These are phyloP conservation scores for Mortierella alpina DNA, from an alignment of 192 early-diverging fungal species.

Conservation along the genomic window DNA sequence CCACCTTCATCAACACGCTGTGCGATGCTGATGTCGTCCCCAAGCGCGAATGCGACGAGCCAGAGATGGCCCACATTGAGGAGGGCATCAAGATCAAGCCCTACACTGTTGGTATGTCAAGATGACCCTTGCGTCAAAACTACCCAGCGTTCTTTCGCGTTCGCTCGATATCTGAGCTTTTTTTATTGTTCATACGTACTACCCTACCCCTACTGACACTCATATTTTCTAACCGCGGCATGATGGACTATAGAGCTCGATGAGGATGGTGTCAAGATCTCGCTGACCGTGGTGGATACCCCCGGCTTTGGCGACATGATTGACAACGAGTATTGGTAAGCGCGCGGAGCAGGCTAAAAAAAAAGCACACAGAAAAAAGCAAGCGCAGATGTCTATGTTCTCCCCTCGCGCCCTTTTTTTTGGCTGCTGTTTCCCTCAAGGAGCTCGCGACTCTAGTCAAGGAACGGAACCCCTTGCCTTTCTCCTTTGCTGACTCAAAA, in stretches of 20 bases:
- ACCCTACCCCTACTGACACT: neutral
- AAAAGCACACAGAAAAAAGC: neutral
- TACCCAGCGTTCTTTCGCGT: neutral
- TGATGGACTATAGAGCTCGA: conserved; percentile 78
- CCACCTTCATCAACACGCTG: conserved; percentile 98
- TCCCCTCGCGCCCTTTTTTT: too few relatives aligned
- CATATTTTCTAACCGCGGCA: neutral
- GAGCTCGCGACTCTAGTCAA: too few relatives aligned
- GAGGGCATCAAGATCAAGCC: conserved; percentile 90
- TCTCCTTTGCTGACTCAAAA: conserved; percentile 3
- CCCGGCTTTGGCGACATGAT: conserved; percentile 98
- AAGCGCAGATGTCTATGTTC: too few relatives aligned
- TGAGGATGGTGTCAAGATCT: conserved; percentile 97
- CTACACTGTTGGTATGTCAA: conserved; percentile 76
- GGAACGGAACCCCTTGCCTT: neutral
- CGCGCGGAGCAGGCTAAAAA: neutral
- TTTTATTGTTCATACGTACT: neutral
- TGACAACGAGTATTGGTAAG: conserved; percentile 92
- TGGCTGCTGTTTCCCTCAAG: neutral
- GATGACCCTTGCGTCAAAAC: neutral
- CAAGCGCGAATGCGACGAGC: conserved; percentile 69
- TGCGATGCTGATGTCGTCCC: conserved; percentile 85
- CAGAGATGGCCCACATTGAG: conserved; percentile 83
- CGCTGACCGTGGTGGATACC: conserved; percentile 97
- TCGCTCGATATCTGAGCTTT: neutral